Evolutionary conservation across 2,329 filamentous ascomycete species (phyloP).

Genomic region (Xylaria arbuscula): DNA sequence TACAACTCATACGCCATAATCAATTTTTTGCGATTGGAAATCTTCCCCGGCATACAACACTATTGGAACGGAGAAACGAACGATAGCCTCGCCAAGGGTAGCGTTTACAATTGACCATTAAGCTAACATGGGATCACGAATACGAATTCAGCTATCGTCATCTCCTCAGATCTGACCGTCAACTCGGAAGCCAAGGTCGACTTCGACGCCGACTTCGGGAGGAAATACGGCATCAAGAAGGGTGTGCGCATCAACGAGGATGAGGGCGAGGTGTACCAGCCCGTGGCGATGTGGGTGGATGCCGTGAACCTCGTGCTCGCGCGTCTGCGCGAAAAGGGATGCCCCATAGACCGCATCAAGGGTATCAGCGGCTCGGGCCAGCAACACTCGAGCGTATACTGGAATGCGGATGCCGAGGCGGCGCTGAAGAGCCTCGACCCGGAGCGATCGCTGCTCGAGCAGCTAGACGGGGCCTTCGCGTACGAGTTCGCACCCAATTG

Average conservation of each 20-base stretch:
- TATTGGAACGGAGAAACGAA: not conserved
- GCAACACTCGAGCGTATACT: conserved; percentile 98
- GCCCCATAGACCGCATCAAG: conserved; percentile 78
- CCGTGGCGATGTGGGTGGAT: conserved; percentile 94
- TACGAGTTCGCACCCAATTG: conserved; percentile 94
- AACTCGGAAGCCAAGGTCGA: conserved; percentile 90
- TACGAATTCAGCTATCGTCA: conserved; percentile 73
- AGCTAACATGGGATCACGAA: conserved; percentile 26
- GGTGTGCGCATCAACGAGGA: conserved; percentile 85
- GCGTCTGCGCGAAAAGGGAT: conserved; percentile 74
- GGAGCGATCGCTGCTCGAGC: conserved; percentile 73
- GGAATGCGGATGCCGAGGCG: conserved; percentile 76
- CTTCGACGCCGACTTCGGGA: conserved; percentile 84
- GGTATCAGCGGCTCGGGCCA: conserved; percentile 93
- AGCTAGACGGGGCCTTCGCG: conserved; percentile 79
- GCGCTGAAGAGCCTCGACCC: conserved; percentile 71
- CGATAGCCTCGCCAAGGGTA: not conserved
- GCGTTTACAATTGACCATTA: not conserved
- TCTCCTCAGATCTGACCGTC: conserved; percentile 83
- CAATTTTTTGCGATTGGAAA: not conserved
- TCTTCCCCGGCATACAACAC: not conserved
- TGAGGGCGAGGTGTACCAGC: conserved; percentile 91
- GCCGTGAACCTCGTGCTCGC: conserved; percentile 86
- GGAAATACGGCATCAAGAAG: conserved; percentile 83
- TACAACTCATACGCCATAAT: not conserved